phyloP scores from a whole-genome alignment of 1,284 basidiomycete genomes.

The Anthracocystis setariae region DNA sequence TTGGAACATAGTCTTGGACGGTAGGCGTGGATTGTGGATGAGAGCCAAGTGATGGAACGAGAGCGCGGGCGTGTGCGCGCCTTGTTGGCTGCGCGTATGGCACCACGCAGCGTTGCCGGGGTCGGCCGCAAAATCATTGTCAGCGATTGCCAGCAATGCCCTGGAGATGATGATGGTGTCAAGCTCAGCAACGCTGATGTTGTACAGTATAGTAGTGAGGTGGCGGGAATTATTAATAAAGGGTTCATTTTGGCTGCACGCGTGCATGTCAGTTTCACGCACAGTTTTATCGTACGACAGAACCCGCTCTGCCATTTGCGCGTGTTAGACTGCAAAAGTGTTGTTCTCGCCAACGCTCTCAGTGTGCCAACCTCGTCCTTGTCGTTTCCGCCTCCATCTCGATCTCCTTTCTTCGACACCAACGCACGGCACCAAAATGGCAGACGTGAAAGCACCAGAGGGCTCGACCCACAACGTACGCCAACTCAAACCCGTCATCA shows the following conservation, averaged over 20 bases:
- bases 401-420: conserved; percentile 1
- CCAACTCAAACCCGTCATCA: conserved; percentile 78
- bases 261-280: neutral
- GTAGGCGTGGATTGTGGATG: neutral
- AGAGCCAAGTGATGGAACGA: conserved; percentile 6
- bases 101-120: conserved; percentile 17
- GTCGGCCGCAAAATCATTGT: conserved; percentile 21
- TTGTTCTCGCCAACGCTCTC: too few species aligned
- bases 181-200: neutral
- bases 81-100: conserved; percentile 7
- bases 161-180: conserved; percentile 4
- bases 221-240: conserved; percentile 1
- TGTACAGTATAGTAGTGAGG: neutral
- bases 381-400: neutral
- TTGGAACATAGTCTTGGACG: neutral
- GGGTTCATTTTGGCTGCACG: neutral
- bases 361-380: too few species aligned
- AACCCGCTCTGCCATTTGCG: neutral
- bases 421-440: conserved; percentile 5
- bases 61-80: conserved; percentile 2
- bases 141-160: neutral
- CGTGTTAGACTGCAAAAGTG: conserved; percentile 9
- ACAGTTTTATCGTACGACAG: conserved; percentile 6
- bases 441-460: conserved; percentile 3
- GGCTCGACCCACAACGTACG: conserved; percentile 7